Base-by-base conservation (phyloP, 306 rosid genomes). In the Rubus parviflorus region DNA sequence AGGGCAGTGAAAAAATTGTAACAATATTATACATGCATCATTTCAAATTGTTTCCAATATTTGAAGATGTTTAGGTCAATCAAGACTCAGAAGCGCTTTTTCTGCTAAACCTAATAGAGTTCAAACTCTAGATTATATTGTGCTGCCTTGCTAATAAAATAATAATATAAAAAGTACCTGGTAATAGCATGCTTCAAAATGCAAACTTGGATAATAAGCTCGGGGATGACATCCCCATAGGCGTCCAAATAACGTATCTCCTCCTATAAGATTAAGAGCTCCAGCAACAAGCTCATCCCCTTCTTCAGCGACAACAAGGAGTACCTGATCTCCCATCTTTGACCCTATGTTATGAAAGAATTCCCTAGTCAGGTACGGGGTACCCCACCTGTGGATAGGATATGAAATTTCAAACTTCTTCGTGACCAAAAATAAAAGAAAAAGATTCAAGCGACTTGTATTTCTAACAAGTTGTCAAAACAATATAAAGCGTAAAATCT, bases 141-240 rank as follows among this genome's bases (percentile, higher is more conserved):
- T 48, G 16, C 17, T 0, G 19, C 37, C 13, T 40, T 40, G 23
- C 16, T 51, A 38, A 41, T n/a, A 20, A 49, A 58, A 30, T 48
- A 60, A 73, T n/a, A 37, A 69, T 7, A 49, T 42, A 60, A 42
- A 30, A 19, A 63, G 37, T 30, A 94, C 98, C 98, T 94, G 98
- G 86, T 94, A 94, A 81, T 94, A 94, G 75, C 98, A 94, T 62
- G 98, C 94, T 88, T 94, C 98, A 86, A 94, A 94, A 87, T 94
- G 98, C 83, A 92, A 79, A 82, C 96, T 83, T 66, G 97, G 98
- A 78, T 89, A 94, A 84, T 90, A 88, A 67, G 85, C 75, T 61
- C 62, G 80, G n/a, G 94, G 91, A 35, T 70, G 88, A 78, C 98
- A 90, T 23, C 98, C 98, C 98, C 97, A 94, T 58, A 94, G 88